Base-by-base conservation (phyloP, 2,329 filamentous ascomycete species). In the Cladobotryum protrusum region DNA sequence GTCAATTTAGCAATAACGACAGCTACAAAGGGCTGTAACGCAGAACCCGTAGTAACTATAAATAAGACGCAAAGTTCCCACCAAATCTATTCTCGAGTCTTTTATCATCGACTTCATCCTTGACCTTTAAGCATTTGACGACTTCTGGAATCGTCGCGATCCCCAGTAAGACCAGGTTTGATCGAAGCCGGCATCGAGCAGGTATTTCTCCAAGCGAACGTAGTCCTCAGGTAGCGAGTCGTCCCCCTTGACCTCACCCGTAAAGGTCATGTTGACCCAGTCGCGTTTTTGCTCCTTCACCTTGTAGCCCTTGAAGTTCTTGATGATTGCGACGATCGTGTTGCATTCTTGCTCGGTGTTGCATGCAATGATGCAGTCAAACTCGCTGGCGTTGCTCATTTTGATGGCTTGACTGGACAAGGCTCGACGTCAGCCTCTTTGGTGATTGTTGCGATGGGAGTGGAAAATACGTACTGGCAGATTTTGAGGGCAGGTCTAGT, bases 331-430 rank as follows among this genome's bases (percentile, higher is more conserved):
- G 18, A 41, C 45, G 18, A 47, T 35, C 18, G 15, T 20, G 12
- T 29, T 40, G 45, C 45, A 35, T 13, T 47, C 45, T 7, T 37
- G n/a, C 14, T 40, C 35, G 18, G 7, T 41, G 20, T 20, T 20
- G 36, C 45, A 47, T 5, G 29, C 36, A 18, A 47, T 20, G 19
- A 47, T 32, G 45, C 45, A 40, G 19, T 47, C 45, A n/a, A 47
- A 47, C 14, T 47, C 45, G 36, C 35, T 47, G 18, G 33, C 32
- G 19, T 7, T 41, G 12, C 12, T 39, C 24, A 29, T 29, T 4
- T 29, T 29, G 24, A 29, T 29, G 24, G 24, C 24, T 29, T 29
- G 24, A 8, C 24, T 29, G 11, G 24, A 9, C 2, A 29, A 8
- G 24, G 6, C 11, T 29, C 11, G 6, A 29, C 11, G 24, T 29